These are phyloP conservation scores for Phytophthora chlamydospora DNA, from an alignment of 352 stramenopile species.

Conservation along the genomic window DNA sequence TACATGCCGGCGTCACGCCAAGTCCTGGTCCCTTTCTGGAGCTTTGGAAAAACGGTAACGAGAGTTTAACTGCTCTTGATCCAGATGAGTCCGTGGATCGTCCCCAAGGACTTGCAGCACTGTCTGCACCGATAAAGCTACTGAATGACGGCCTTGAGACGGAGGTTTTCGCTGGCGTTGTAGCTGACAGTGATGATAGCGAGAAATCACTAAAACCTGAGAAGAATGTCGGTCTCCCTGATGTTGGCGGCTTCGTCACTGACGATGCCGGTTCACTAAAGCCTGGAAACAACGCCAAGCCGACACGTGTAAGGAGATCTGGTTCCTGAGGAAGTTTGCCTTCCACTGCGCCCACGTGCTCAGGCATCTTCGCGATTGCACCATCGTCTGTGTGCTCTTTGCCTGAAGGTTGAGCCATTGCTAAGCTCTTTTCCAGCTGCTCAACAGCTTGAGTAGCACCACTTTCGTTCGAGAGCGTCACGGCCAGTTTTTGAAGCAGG, in stretches of 20 bases:
- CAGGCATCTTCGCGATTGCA: neutral
- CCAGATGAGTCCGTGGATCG: conserved; percentile 18
- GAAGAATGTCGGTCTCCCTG: conserved; percentile 28
- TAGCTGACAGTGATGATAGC: conserved; percentile 24
- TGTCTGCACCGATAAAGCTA: conserved; percentile 33
- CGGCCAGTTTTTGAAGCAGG: conserved; percentile 31
- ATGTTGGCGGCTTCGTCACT: conserved; percentile 24
- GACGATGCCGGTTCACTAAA: conserved; percentile 19
- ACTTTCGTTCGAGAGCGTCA: conserved; percentile 30
- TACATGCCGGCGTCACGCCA: conserved; percentile 63
- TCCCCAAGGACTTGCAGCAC: conserved; percentile 10
- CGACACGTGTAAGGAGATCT: conserved; percentile 34
- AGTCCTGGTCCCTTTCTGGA: conserved; percentile 63
- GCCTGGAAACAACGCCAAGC: conserved; percentile 36
- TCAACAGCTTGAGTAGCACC: conserved; percentile 28
- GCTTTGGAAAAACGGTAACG: conserved; percentile 75
- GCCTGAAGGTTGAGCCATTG: conserved; percentile 2
- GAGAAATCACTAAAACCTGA: conserved; percentile 40
- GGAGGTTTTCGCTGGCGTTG: conserved; percentile 30
- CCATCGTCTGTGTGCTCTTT: conserved; percentile 1
- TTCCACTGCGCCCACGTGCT: neutral
- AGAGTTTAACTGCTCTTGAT: conserved; percentile 46
- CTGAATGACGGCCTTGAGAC: conserved; percentile 28
- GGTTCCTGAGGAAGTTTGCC: conserved; percentile 16
- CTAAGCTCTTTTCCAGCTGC: conserved; percentile 31